Evolutionary conservation across 495 filamentous ascomycete genomes (phyloP).

Genomic region (Trypethelium eluteriae): DNA sequence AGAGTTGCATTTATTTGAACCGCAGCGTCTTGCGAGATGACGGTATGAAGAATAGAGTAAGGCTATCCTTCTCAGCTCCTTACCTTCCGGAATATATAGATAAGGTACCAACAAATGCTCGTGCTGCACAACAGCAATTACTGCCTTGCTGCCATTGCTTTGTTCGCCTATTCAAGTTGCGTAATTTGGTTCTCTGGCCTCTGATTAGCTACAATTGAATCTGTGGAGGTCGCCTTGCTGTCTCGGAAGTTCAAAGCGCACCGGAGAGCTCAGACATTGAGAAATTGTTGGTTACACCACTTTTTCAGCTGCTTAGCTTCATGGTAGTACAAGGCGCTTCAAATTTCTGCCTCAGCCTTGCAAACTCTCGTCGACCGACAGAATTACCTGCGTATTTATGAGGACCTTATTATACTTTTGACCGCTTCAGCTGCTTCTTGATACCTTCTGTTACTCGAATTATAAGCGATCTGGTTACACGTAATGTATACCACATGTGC

Average conservation of each 20-base stretch:
- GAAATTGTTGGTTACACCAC: background rate
- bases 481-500: background rate
- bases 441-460: background rate
- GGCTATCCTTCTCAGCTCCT: background rate
- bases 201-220: background rate
- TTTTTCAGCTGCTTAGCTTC: background rate
- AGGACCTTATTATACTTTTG: background rate
- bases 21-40: background rate
- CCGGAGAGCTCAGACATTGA: background rate
- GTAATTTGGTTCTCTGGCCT: background rate
- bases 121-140: background rate
- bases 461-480: background rate
- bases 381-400: too few relatives aligned
- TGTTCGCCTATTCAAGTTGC: background rate
- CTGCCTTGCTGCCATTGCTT: background rate
- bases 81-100: background rate
- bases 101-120: background rate
- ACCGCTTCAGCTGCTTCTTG: background rate
- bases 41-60: background rate
- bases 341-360: background rate
- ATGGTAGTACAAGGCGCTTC: too few relatives aligned
- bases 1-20: background rate
- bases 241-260: background rate
- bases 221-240: background rate
- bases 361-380: too few relatives aligned